A percentile compares a stretch with the other conserved stretches of the same genome.
phyloP scores from a whole-genome alignment of 257 asterid genomes.

The Eucommia ulmoides region DNA sequence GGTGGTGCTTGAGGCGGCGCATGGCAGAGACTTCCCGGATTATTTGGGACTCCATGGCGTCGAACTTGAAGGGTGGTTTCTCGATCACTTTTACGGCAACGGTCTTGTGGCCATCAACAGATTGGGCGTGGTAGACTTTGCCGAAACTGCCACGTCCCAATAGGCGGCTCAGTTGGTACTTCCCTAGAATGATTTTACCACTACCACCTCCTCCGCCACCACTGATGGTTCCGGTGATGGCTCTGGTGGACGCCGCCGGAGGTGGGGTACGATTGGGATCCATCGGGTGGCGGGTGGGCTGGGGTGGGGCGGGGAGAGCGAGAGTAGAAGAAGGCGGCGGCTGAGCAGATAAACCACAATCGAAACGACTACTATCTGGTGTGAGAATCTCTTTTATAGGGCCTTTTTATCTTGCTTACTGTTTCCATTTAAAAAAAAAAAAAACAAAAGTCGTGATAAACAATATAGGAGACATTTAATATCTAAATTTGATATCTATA shows the following conservation, averaged over 20 bases:
- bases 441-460: too few species aligned
- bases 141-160: slow-evolving; percentile 97
- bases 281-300: slow-evolving; percentile 22
- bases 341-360: too few species aligned
- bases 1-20: slow-evolving; percentile 80
- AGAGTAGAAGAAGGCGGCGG: background rate
- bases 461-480: too few species aligned
- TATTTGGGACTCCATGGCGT: slow-evolving; percentile 61
- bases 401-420: too few species aligned
- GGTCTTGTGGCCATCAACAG: slow-evolving; percentile 13
- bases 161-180: slow-evolving; percentile 53
- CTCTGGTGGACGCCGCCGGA: slow-evolving; percentile 12
- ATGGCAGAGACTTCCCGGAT: slow-evolving; percentile 80
- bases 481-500: too few species aligned
- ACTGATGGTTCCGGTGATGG: slow-evolving; percentile 32
- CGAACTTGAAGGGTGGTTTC: slow-evolving; percentile 34
- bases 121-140: slow-evolving; percentile 55
- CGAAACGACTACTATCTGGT: too few species aligned
- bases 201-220: too few species aligned
- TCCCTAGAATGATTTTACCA: slow-evolving; percentile 49
- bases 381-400: too few species aligned
- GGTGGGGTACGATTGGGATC: slow-evolving; percentile 15
- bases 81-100: slow-evolving; percentile 73
- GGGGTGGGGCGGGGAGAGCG: slow-evolving; percentile 3
- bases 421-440: too few species aligned